Evolutionary conservation across 2,329 filamentous ascomycete genomes (phyloP), one percentile per base, ranked within the genome.

Genomic region (Diaporthe citrichinensis): DNA sequence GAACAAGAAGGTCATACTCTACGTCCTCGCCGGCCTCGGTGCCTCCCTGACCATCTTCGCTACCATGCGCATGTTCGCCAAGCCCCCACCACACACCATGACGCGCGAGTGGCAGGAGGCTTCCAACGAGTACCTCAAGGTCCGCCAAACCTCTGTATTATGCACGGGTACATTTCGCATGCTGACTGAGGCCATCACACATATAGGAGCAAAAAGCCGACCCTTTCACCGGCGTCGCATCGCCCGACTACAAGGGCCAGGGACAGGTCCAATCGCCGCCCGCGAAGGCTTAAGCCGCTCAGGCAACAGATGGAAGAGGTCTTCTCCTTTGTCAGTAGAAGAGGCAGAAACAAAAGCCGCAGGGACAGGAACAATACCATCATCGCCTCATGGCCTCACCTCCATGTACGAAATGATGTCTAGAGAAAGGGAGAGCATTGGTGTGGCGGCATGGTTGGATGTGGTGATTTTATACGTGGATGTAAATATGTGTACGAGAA

Each of bases 41-140:
- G 90, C 88, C 81, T 93, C 93, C 79, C 86, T 94, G 80, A 90
- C 86, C 78, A 77, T 98, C 85, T 98, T 98, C 88, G 88, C 88
- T 81, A 78, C 86, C 81, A 90, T 94, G 84, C 94, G 96, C 82
- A 79, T 90, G 80, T 93, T 94, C 84, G 95, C 94, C 82, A 90
- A 91, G 84, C 90, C 91, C 76, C 83, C 90, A 78, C 97, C 97
- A 80, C 88, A 89, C 85, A 98, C 96, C 82, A 98, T 99, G 96
- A 96, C 90, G 88, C 94, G 95, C 90, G 97, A 99, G 88, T 98
- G 94, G 92, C 95, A 99, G 89, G 95, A 98, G 89, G 94, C 94
- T 81, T 91, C 93, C 80, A 98, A 99, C 87, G 97, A 98, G 89
- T 97, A 94, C 86, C 90, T 98, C 85, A 96, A 92, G 91, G 96